Base-by-base conservation (phyloP, 345 rosid species). In the rapeseed (Brassica napus) region DNA sequence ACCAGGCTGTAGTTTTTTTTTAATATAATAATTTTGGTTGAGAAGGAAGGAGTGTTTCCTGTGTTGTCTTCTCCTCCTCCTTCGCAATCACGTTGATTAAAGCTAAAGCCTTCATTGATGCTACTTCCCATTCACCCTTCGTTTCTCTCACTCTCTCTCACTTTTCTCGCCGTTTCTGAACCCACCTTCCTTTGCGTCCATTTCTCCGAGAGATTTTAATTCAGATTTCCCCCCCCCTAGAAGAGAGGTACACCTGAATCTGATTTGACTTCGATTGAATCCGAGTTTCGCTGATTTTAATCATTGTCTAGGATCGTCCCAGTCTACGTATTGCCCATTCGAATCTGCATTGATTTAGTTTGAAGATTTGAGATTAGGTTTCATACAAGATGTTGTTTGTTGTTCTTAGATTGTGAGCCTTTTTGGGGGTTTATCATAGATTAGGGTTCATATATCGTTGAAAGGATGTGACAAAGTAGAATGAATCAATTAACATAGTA, bases 1-100 rank as follows among this genome's bases (percentile, higher is more conserved):
- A 72, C 52, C 82, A 78, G 81, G 81, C 81, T 78, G 82, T 47
- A 73, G 55, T n/a, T 55, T 57, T 59, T 72, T 54, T 54, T 71
- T 2, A 1, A 35, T 54, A 6, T 5, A 4, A 4, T 54, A 12
- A 12, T 54, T 54, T 49, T 18, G 0, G 5, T 21, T 1, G 28
- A 78, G 68, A 78, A 58, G 8, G 16, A 59, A 42, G 55, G 6
- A 16, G 24, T 16, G 60, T 65, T 1, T 42, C 44, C 58, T 79
- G 63, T 79, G 64, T 74, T 21, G 35, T 54, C 65, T 30, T 72
- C 69, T 65, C 28, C 44, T 58, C 73, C 69, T 66, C 58, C 44
- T n/a, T 54, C 23, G 15, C 24, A 54, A 73, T 32, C 72, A 78
- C 65, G 74, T 79, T 79, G 75, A 79, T 79, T 74, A 79, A 74